Evolutionary conservation across 257 asterid genomes (phyloP), one percentile per base, ranked within the genome.

Genomic region (Coffea canephora): DNA sequence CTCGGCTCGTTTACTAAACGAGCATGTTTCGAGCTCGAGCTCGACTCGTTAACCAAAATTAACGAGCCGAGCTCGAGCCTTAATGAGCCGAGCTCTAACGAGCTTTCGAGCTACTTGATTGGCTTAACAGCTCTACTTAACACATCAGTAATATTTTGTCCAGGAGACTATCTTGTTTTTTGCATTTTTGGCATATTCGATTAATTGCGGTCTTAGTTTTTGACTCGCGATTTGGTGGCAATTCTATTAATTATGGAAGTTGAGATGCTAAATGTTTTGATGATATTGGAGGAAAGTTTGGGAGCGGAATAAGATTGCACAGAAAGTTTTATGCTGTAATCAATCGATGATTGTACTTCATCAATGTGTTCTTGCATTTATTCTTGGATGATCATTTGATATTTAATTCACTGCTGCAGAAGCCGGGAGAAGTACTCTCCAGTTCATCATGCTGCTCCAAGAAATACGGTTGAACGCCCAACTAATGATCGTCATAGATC

Each of bases 381-480:
- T 57, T 76, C 13, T 59, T 39, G 12, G 46, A 67, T 61, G 41
- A 21, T 65, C 67, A 73, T 73, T 71, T 84, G 70, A 79, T 31
- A 66, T 59, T 36, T 77, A 39, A 65, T 67, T 77, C 57, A 23
- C 65, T 74, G 34, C 73, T 84, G 84, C 88, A 89, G 90, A 80
- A 85, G 87, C 80, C 85, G 49, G 72, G 93, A 70, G 67, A 90
- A 88, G 55, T 81, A 81, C 78, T 86, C 93, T 80, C 91, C 92
- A 83, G 90, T 80, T 74, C 92, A 73, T 66, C 86, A 78, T 71
- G 82, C 88, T 73, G 85, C 91, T 80, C 90, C 92, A 14, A 67
- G 74, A 52, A 88, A 70, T 61, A 85, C 82, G 49, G 78, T 79
- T 84, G 89, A 84, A 62, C 81, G 23, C 75, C 85, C 80, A 52